phyloP scores from a whole-genome alignment of 495 filamentous ascomycete genomes.

The Glarea lozoyensis region DNA sequence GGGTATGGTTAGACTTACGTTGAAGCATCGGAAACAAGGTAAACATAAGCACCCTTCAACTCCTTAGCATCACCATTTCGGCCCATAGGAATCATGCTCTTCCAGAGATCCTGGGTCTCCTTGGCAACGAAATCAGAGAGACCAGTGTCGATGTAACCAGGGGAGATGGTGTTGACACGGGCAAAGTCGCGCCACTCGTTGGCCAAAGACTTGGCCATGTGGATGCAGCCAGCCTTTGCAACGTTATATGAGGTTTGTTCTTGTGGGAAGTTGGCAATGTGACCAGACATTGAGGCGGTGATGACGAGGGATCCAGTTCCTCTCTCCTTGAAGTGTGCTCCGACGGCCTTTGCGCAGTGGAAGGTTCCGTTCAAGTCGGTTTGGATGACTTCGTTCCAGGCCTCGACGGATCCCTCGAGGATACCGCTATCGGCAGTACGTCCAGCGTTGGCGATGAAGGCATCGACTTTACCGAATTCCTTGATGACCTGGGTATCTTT shows the following conservation, averaged over 20 bases:
- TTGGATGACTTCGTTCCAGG: conserved; percentile 61
- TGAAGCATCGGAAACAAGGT: conserved; percentile 65
- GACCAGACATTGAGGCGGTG: conserved; percentile 57
- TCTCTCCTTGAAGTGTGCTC: conserved; percentile 53
- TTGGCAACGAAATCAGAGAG: conserved; percentile 65
- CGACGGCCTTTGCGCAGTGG: conserved; percentile 61
- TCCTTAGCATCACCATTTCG: conserved; percentile 70
- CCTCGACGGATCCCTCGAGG: conserved; percentile 53
- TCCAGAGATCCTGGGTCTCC: conserved; percentile 65
- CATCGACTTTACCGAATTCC: conserved; percentile 58
- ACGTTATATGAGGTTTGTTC: conserved; percentile 78
- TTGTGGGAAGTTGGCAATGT: conserved; percentile 68
- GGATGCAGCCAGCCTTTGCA: conserved; percentile 55
- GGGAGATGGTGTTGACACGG: conserved; percentile 63
- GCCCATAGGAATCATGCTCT: conserved; percentile 68
- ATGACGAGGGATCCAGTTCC: conserved; percentile 54
- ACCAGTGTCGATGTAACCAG: conserved; percentile 74
- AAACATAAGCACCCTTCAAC: conserved; percentile 78
- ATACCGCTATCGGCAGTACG: conserved; percentile 53
- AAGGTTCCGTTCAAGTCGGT: conserved; percentile 56
- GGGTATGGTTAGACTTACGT: conserved; percentile 33
- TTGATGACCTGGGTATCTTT: no score
- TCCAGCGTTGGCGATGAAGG: conserved; percentile 63
- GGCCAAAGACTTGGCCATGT: conserved; percentile 46
- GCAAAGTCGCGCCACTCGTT: conserved; percentile 77